Conservation (phyloP, 495 filamentous ascomycete genomes). For the Hyaloscypha hepaticicola region DNA sequence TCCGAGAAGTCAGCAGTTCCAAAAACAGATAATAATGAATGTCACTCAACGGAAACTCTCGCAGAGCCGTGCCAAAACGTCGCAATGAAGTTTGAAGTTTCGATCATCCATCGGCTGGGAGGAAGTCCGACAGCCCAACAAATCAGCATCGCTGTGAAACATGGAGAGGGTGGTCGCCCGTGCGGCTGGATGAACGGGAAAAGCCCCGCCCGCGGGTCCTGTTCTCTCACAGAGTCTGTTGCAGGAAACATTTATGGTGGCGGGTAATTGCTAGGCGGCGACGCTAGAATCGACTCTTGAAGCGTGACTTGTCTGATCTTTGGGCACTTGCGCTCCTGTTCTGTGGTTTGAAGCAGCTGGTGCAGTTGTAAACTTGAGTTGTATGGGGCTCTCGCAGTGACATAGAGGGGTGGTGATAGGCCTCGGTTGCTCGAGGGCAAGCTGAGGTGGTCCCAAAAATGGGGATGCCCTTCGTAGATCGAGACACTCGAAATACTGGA, state of each 20-base stretch:
- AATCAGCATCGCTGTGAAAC: neutral
- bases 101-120: neutral
- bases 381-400: neutral
- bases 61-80: neutral
- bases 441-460: neutral
- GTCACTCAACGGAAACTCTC: neutral
- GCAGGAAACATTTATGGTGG: constrained; percentile 12
- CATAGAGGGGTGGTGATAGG: neutral
- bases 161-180: neutral
- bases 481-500: neutral
- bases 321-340: neutral
- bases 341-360: neutral
- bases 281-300: neutral
- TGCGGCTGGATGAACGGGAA: neutral
- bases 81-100: neutral
- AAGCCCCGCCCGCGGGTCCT: neutral
- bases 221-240: constrained; percentile 1
- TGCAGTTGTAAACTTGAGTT: neutral
- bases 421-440: neutral
- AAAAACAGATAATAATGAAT: neutral
- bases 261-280: constrained; percentile 3
- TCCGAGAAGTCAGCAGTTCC: neutral
- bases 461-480: constrained; percentile 3
- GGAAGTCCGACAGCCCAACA: neutral
- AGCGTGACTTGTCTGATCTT: neutral